Percentiles rank a stretch among this genome's conserved stretches.
These are phyloP conservation scores for Ulota crispa DNA, from an alignment of 225 moss, liverwort and hornwort genomes.

Conservation along the genomic window DNA sequence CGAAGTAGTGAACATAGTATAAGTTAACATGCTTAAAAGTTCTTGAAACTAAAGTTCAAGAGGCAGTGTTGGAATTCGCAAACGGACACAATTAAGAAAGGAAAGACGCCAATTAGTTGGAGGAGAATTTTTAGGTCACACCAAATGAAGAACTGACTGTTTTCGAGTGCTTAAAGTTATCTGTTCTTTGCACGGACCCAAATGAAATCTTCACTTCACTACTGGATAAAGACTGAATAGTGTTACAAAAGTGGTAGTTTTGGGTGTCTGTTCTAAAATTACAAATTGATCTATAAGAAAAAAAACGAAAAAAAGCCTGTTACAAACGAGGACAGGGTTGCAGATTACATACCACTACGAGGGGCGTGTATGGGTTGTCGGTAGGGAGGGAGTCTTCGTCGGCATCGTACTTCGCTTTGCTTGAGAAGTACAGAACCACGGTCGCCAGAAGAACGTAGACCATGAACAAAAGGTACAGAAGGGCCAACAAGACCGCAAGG, in stretches of 20 bases:
- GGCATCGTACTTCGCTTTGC: constrained; percentile 28
- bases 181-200: too few species aligned
- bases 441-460: constrained; percentile 25
- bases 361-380: constrained; percentile 30
- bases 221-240: neutral
- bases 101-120: too few species aligned
- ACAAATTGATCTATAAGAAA: neutral
- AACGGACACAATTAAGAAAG: too few species aligned
- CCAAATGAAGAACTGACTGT: too few species aligned
- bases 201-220: too few species aligned
- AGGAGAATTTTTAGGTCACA: too few species aligned
- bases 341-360: constrained; percentile 28
- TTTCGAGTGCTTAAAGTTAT: too few species aligned
- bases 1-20: too few species aligned
- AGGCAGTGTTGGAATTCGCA: too few species aligned
- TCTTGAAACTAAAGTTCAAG: too few species aligned
- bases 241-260: neutral
- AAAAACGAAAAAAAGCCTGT: neutral
- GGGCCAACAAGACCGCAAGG: constrained; percentile 2
- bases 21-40: too few species aligned
- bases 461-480: constrained; percentile 14
- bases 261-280: neutral
- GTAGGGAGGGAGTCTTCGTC: constrained; percentile 12
- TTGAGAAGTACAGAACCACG: constrained; percentile 43
- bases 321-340: neutral